A percentile compares a stretch with the other conserved stretches of the same genome.
Conservation (phyloP, 2,329 filamentous ascomycete species). For the Arthrobotrys megalospora region DNA sequence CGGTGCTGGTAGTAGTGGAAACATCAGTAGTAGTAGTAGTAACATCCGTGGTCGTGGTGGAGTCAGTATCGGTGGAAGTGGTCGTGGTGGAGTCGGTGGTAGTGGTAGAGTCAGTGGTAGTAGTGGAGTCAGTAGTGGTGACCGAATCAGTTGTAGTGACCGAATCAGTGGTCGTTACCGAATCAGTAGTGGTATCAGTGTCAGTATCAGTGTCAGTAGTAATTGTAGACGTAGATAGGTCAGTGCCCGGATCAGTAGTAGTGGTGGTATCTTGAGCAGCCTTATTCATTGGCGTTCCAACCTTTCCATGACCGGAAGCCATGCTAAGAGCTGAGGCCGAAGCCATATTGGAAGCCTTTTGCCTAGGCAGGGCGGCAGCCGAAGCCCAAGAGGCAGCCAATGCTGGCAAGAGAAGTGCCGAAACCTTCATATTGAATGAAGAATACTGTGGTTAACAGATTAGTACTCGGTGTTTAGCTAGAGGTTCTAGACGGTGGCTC, state of each 20-base stretch:
- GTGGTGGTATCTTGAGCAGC: background rate
- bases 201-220: constrained; percentile 1
- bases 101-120: no score
- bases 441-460: background rate
- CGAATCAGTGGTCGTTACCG: no score
- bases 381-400: constrained; percentile 30
- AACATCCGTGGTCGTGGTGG: background rate
- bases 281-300: constrained; percentile 1
- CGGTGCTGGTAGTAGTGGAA: background rate
- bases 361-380: constrained; percentile 26
- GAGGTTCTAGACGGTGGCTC: no score
- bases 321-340: background rate
- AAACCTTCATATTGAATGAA: constrained; percentile 34
- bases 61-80: background rate
- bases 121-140: no score
- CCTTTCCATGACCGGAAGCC: background rate
- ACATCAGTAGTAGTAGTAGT: background rate
- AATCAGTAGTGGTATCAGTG: background rate
- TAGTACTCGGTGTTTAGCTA: background rate
- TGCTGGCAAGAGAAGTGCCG: constrained; percentile 13
- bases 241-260: background rate
- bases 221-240: background rate
- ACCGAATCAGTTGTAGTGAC: background rate
- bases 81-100: background rate
- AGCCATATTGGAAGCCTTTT: background rate